phyloP scores from a whole-genome alignment of 306 rosid species.

The Corylus avellana region DNA sequence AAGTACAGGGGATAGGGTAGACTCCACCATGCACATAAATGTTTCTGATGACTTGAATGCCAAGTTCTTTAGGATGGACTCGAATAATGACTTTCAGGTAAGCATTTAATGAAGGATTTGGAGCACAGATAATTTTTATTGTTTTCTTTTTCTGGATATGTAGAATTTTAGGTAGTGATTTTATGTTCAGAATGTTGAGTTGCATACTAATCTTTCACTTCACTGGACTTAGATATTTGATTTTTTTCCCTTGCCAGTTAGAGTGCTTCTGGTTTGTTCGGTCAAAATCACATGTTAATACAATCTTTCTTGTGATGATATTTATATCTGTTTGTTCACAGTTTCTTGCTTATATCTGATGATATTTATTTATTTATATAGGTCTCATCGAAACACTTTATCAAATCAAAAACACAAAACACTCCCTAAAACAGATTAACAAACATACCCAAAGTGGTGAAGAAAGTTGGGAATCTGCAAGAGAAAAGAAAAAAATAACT shows the following conservation, averaged over 20 bases:
- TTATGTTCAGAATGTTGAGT: background rate
- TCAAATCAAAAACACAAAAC: no score
- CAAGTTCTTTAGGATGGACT: constrained; percentile 28
- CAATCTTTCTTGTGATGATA: background rate
- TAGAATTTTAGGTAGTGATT: background rate
- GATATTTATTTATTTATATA: no score
- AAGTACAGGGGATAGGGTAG: constrained; percentile 37
- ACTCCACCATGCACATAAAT: constrained; percentile 32
- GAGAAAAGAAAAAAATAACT: background rate
- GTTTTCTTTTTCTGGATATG: background rate
- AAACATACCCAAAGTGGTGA: background rate
- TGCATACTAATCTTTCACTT: background rate
- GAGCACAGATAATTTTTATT: background rate
- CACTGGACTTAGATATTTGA: background rate
- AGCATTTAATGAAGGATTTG: constrained; percentile 34
- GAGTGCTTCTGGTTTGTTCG: background rate
- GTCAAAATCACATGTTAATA: background rate
- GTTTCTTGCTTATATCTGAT: background rate
- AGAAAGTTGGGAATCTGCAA: background rate
- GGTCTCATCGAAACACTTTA: no score
- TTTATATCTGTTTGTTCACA: background rate
- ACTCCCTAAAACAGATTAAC: no score
- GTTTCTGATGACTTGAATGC: constrained; percentile 40
- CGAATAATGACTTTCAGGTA: constrained; percentile 45
- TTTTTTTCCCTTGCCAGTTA: background rate